These are phyloP conservation scores for Prunus yedoensis DNA, from an alignment of 331 rosid species.

Conservation along the genomic window DNA sequence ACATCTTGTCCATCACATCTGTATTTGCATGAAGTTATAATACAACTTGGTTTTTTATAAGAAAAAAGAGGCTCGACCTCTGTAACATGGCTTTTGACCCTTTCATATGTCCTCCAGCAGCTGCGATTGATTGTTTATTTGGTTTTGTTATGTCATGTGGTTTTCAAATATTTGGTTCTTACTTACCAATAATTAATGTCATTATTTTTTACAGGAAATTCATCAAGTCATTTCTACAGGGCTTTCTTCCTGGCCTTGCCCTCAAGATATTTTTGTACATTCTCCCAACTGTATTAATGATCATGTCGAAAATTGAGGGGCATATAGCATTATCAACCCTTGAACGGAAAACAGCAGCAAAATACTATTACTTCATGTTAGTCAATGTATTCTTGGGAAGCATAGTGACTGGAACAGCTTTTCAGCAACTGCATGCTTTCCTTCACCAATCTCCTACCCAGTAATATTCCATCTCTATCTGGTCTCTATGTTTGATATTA, in stretches of 20 bases:
- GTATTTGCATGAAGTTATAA: not conserved
- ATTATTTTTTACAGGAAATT: conserved; percentile 57
- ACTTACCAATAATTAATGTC: not conserved
- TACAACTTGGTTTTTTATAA: not conserved
- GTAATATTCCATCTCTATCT: conserved; percentile 46
- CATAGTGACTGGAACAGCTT: conserved; percentile 92
- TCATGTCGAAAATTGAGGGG: conserved; percentile 97
- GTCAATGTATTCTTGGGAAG: conserved; percentile 99
- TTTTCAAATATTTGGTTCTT: not conserved
- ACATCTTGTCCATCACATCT: not conserved
- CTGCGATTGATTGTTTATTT: not conserved
- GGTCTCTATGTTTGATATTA: conserved; percentile 1
- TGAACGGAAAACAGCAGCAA: conserved; percentile 78
- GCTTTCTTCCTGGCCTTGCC: conserved; percentile 98
- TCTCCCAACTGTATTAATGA: conserved; percentile 82
- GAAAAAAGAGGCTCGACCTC: not conserved
- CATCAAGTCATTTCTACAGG: conserved; percentile 94
- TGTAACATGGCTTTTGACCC: not conserved
- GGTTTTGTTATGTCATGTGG: not conserved
- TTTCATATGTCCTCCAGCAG: not conserved
- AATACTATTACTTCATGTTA: conserved; percentile 90
- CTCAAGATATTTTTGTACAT: conserved; percentile 85
- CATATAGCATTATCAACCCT: conserved; percentile 74
- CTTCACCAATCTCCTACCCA: conserved; percentile 90
- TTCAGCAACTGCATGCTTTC: conserved; percentile 85